phyloP scores from a whole-genome alignment of 345 rosid genomes.

The Cardamine resedifolia region DNA sequence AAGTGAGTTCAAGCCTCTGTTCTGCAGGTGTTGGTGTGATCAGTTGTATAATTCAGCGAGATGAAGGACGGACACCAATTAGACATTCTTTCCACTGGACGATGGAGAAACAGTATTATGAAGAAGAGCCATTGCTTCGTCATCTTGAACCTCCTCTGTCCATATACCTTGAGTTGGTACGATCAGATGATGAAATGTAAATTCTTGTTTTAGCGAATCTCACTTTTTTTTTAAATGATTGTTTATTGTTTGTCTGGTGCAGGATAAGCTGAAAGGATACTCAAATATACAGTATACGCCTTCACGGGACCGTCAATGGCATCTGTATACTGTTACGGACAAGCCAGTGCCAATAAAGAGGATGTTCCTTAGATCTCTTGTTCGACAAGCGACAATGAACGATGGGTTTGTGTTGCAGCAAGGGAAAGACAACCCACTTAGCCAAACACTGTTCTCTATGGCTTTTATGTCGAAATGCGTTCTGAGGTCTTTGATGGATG shows the following conservation, averaged over 20 bases:
- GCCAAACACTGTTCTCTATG: conserved; percentile 45
- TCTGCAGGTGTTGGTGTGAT: conserved; percentile 89
- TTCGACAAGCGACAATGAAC: conserved; percentile 76
- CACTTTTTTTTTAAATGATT: not conserved
- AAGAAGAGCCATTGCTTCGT: conserved; percentile 92
- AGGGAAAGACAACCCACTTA: conserved; percentile 51
- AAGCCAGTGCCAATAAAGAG: conserved; percentile 76
- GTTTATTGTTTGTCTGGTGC: conserved; percentile 29
- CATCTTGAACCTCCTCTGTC: conserved; percentile 99
- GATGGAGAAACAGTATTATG: conserved; percentile 68
- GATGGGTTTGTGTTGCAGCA: conserved; percentile 63
- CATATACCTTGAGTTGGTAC: conserved; percentile 90
- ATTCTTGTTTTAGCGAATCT: conserved; percentile 7
- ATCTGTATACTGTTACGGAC: conserved; percentile 80
- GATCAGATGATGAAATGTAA: conserved; percentile 25
- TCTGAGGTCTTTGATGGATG: conserved; percentile 80
- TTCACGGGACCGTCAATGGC: conserved; percentile 96
- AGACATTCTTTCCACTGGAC: conserved; percentile 99
- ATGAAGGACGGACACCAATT: conserved; percentile 98
- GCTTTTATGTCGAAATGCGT: conserved; percentile 83
- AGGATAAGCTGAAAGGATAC: conserved; percentile 97
- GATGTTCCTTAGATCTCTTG: conserved; percentile 96
- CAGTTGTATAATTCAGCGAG: conserved; percentile 97
- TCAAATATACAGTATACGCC: conserved; percentile 67
- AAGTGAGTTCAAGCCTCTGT: conserved; percentile 68